Evolutionary conservation across 2,329 filamentous ascomycete genomes (phyloP), one percentile per base, ranked within the genome.

Genomic region (Bretziella fagacearum): DNA sequence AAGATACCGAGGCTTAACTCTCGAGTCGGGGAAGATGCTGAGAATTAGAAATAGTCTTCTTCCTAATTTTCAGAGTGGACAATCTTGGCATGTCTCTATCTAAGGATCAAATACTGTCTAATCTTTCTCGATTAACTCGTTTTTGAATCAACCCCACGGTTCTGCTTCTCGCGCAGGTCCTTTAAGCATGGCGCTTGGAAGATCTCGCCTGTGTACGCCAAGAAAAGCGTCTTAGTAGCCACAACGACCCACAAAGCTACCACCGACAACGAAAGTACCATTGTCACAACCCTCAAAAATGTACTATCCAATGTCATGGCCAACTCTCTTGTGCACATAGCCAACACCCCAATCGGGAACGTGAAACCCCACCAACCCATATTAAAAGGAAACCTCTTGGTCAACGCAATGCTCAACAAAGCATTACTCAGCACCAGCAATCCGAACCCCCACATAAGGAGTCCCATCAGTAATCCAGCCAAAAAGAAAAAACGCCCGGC

Each of bases 281-380:
- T 63, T 2, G 62, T 60, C 8, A 60, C 52, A 5, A 67, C 59
- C 41, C 58, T 63, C 58, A 67, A 67, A 48, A 69, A 67, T 2
- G 56, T 51, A 47, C 64, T 68, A 46, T 62, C 57, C 10, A 69
- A 57, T 43, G 67, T 63, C 47, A 54, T 44, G 2, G 62, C 66
- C 46, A 70, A 46, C 44, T 58, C 52, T 15, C 58, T 57, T 0
- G 66, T 64, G 48, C 63, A 66, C 2, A 61, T 63, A 1, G 64
- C 63, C 53, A 65, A 57, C 20, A 67, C 64, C n/a, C 65, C 66
- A 4, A 68, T 57, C 0, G 65, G 65, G 51, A 68, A 68, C 1
- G 65, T 68, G 46, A 67, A 66, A 1, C 63, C 65, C 66, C 65
- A 68, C 62, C 65, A 68, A 33, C 65, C 65, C 59, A 67, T 64